Evolutionary conservation across 768 basidiomycete genomes (phyloP).

Genomic region (Scleroderma bovista): DNA sequence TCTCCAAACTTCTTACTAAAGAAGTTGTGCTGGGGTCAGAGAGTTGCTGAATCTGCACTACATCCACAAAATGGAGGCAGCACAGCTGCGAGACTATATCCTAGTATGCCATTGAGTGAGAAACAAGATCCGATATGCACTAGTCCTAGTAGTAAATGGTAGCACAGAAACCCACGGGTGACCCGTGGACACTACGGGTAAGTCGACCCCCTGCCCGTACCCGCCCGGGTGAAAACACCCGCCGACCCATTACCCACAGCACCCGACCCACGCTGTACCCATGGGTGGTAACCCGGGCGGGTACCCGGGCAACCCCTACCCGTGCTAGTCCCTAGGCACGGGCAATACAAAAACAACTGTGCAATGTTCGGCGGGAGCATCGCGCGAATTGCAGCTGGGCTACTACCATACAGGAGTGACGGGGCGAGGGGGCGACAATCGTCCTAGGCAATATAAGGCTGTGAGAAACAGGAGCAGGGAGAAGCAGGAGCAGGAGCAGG

Average conservation of each 20-base stretch:
- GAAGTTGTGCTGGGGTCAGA: no score
- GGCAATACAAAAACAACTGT: slow-evolving; percentile 47
- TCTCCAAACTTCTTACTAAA: no score
- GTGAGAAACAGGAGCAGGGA: neutral
- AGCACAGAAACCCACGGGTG: no score
- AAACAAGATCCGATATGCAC: no score
- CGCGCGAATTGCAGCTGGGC: slow-evolving; percentile 16
- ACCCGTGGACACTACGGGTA: neutral
- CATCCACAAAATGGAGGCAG: no score
- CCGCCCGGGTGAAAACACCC: neutral
- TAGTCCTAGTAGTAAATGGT: no score
- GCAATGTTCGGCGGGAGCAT: slow-evolving; percentile 39
- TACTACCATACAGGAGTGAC: slow-evolving; percentile 15
- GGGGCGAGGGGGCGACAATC: slow-evolving; percentile 19
- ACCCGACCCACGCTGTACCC: neutral
- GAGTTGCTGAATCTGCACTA: no score
- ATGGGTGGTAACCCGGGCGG: neutral
- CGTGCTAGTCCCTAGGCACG: slow-evolving; percentile 12
- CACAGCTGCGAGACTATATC: no score
- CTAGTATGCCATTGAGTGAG: no score
- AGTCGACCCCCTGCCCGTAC: neutral
- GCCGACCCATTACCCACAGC: neutral
- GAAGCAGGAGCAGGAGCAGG: slow-evolving; percentile 6
- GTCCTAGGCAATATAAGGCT: slow-evolving; percentile 9
- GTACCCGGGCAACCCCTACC: slow-evolving; percentile 1